Percentiles rank a stretch among this genome's conserved stretches.
phyloP scores from a whole-genome alignment of 805 yeast genomes.

The Yarrowia osloensis region DNA sequence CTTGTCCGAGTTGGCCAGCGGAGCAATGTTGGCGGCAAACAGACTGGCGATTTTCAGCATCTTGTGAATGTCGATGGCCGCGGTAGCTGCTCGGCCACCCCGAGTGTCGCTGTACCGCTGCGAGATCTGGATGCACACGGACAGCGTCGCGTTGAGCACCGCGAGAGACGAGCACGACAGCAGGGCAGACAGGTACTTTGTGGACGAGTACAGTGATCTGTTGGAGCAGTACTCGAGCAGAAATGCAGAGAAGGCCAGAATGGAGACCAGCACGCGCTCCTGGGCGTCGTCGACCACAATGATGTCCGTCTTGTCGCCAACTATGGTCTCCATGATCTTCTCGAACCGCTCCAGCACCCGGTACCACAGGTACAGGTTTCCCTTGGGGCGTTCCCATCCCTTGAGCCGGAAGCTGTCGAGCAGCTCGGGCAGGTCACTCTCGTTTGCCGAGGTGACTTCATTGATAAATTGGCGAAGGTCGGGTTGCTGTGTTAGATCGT shows the following conservation, averaged over 20 bases:
- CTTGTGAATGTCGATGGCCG: slow-evolving; percentile 48
- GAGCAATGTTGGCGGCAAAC: slow-evolving; percentile 37
- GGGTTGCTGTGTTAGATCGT: slow-evolving; percentile 32
- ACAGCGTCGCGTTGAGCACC: slow-evolving; percentile 61
- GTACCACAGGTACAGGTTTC: slow-evolving; percentile 75
- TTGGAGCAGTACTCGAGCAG: slow-evolving; percentile 70
- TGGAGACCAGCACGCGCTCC: slow-evolving; percentile 50
- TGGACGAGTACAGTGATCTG: slow-evolving; percentile 66
- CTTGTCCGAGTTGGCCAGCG: slow-evolving; percentile 34
- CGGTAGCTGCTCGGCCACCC: slow-evolving; percentile 48
- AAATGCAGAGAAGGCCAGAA: slow-evolving; percentile 62
- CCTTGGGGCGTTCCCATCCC: slow-evolving; percentile 63
- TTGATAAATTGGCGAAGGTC: slow-evolving; percentile 34
- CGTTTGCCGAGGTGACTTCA: slow-evolving; percentile 39
- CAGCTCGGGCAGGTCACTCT: slow-evolving; percentile 47
- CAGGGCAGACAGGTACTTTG: slow-evolving; percentile 59
- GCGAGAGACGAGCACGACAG: slow-evolving; percentile 60
- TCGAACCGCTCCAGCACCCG: slow-evolving; percentile 76
- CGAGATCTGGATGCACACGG: slow-evolving; percentile 59
- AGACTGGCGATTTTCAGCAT: slow-evolving; percentile 54
- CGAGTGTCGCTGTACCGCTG: slow-evolving; percentile 58
- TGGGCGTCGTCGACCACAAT: slow-evolving; percentile 50
- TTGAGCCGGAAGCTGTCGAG: slow-evolving; percentile 44
- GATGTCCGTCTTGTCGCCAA: slow-evolving; percentile 44
- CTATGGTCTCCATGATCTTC: slow-evolving; percentile 55